Base-by-base conservation (phyloP, 768 basidiomycete genomes). In the Nidula microcarpa region DNA sequence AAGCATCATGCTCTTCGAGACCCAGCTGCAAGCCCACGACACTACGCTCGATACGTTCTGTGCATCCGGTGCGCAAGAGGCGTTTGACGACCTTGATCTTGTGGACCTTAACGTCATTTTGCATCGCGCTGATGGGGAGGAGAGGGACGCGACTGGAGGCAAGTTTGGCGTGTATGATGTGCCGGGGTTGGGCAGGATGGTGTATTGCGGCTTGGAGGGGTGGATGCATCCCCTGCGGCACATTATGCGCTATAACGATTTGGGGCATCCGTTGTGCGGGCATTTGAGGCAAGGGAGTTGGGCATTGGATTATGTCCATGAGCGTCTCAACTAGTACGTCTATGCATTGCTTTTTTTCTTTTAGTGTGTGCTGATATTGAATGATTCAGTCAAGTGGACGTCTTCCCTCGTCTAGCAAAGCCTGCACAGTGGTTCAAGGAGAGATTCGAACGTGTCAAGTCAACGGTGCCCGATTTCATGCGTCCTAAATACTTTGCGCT, bases 401-500 rank as follows among this genome's bases (percentile, higher is more conserved):
- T 65, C 14, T 80, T 91, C 63, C 92, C 94, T 0, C 77, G 81
- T 35, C 79, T 98, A 7, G 73, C 65, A 2, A 77, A 78, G 55
- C 87, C 91, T 9, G 88, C 86, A 5, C 71, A 80, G 51, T 99
- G 97, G 97, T 76, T 98, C 62, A 81, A 84, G 65, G 83, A 90
- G 55, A 82, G 94, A n/a, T 91, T 95, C 60, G 91, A 94, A 46
- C 77, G 84, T 17, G 80, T 98, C 62, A 87, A 89, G 60, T 65
- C 66, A 1, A 77, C 77, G 9, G 86, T 87, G 5, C 90, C 97
- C 0, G 81, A 89, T 14, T 95, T 94, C 76, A 76, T 98, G 68
- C 82, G 95, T 17, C 97, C 97, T 17, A 98, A 96, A 68, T 98
- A 92, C 70, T 99, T 99, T 59, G 94, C 94, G 0, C 79, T 98